Base-by-base conservation (phyloP, 2,329 filamentous ascomycete genomes). In the Aspergillus flavus region DNA sequence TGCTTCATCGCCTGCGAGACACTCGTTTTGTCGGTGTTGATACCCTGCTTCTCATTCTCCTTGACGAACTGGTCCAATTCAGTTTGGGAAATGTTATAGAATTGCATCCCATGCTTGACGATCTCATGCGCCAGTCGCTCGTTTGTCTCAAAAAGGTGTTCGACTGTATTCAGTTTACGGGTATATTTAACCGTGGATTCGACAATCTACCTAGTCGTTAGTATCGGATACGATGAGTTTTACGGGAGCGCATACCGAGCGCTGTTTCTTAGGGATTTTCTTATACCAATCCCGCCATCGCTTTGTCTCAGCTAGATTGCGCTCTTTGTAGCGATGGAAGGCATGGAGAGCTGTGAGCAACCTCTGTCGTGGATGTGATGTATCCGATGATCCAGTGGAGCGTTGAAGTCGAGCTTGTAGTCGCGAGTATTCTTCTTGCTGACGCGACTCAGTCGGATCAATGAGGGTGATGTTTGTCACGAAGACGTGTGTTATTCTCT, bases 151-250 rank as follows among this genome's bases (percentile, higher is more conserved):
- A 86, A 75, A 6, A 83, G 75, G 26, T 76, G 63, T 12, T 84
- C 80, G 11, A 82, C 74, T 1, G 74, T 73, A 16, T 78, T 72
- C 21, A 87, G 80, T 65, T 85, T 87, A 62, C 85, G 82, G 2
- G 84, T 83, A 68, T 87, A 90, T 54, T 85, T 79, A 46, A 88
- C 72, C 1, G 82, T 76, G n/a, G 84, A 82, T 65, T 88, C 85
- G 2, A 90, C 81, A 84, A 7, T 89, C 81, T 84, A 53, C 14
- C 7, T 2, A 30, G 9, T 6, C 16, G 14, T 56, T 30, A 58
- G 28, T 32, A 30, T 48, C 1, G 23, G 3, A 3, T 11, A 32
- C 16, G 6, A 26, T 7, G 11, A 2, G 16, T 7, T 9, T 14
- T 7, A 56, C 1, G n/a, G 2, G 21, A 30, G 16, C 16, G 12